Percentiles rank a stretch among this genome's conserved stretches.
Evolutionary conservation across 1,139 yeast genomes (phyloP).

Genomic region (Blastobotrys indianensis): DNA sequence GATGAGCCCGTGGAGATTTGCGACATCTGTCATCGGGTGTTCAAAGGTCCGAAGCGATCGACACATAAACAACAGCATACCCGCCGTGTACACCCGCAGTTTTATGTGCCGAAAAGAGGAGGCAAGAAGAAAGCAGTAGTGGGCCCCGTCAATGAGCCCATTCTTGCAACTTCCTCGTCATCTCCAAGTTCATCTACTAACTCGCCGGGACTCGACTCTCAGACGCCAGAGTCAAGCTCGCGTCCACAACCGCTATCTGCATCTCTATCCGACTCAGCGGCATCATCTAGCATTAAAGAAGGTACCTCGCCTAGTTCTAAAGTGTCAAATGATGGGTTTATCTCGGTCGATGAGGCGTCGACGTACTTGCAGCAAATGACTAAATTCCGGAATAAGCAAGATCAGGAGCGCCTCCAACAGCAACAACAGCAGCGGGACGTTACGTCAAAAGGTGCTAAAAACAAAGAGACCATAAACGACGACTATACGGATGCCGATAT

Average conservation of each 20-base stretch:
- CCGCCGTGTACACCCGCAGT: slow-evolving; percentile 40
- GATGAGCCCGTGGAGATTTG: slow-evolving; percentile 30
- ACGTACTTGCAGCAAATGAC: slow-evolving; percentile 9
- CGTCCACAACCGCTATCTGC: neutral
- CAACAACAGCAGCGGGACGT: neutral
- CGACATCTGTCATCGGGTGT: slow-evolving; percentile 39
- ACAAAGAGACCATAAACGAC: slow-evolving; percentile 1
- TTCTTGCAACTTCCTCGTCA: slow-evolving; percentile 1
- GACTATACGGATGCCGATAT: slow-evolving; percentile 3
- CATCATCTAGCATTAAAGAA: neutral
- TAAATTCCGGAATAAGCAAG: neutral
- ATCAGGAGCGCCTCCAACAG: neutral
- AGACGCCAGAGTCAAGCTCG: neutral
- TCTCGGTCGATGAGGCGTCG: slow-evolving; percentile 9
- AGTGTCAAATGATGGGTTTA: slow-evolving; percentile 3
- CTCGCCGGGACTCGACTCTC: neutral
- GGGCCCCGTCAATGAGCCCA: slow-evolving; percentile 6
- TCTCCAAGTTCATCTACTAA: neutral
- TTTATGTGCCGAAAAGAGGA: slow-evolving; percentile 41
- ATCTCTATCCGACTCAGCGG: neutral
- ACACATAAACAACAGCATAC: slow-evolving; percentile 45
- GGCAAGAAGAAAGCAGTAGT: slow-evolving; percentile 32
- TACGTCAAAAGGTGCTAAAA: neutral
- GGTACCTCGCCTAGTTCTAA: neutral
- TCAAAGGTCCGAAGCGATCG: slow-evolving; percentile 42